Evolutionary conservation across 164 flowering plant genomes (phyloP).

Genomic region (Euptelea pleiosperma): DNA sequence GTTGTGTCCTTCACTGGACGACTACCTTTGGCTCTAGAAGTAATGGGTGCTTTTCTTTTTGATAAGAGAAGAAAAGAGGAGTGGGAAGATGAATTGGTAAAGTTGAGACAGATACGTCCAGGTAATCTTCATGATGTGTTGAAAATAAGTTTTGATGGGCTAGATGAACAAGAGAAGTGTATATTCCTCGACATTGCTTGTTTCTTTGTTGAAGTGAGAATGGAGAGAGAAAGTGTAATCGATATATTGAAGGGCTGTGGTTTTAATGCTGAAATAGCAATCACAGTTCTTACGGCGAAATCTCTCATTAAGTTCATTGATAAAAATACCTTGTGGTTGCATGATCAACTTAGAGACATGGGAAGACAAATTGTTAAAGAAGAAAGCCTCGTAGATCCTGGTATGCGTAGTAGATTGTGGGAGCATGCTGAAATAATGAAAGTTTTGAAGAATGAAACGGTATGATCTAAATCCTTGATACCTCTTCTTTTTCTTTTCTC

Average conservation of each 20-base stretch:
- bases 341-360: slow-evolving; percentile 51
- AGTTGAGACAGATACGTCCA: slow-evolving; percentile 29
- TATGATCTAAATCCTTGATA: too few species aligned
- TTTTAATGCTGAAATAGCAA: slow-evolving; percentile 27
- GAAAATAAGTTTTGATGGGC: slow-evolving; percentile 40
- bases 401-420: slow-evolving; percentile 51
- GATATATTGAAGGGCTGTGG: too few species aligned
- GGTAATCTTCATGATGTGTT: slow-evolving; percentile 30
- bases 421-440: slow-evolving; percentile 21
- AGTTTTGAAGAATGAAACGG: slow-evolving; percentile 2
- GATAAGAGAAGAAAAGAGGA: slow-evolving; percentile 29
- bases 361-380: slow-evolving; percentile 42
- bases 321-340: slow-evolving; percentile 35
- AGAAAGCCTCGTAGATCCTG: slow-evolving; percentile 26
- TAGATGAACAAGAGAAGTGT: too few species aligned
- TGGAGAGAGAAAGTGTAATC: slow-evolving; percentile 28
- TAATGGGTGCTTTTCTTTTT: slow-evolving; percentile 32
- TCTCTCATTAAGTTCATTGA: slow-evolving; percentile 33
- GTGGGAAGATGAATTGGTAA: slow-evolving; percentile 35
- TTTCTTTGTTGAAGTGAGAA: slow-evolving; percentile 31
- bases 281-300: slow-evolving; percentile 27
- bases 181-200: slow-evolving; percentile 56
- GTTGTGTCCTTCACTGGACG: slow-evolving; percentile 33
- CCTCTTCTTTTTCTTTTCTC: too few species aligned
- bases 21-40: slow-evolving; percentile 50